Base-by-base conservation (phyloP, 345 rosid species). In the Melaleuca quinquenervia region DNA sequence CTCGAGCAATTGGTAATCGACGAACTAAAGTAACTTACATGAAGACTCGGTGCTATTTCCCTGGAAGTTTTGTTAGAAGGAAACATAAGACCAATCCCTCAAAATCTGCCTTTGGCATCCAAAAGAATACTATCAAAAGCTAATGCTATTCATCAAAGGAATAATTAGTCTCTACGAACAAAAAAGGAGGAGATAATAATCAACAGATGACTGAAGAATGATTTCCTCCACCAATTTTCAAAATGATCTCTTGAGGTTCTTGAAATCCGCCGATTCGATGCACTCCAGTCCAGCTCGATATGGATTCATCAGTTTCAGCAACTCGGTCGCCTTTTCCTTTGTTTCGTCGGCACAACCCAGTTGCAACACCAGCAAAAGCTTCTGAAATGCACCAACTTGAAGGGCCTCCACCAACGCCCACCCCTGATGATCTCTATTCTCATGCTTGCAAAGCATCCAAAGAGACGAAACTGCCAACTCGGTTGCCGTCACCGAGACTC, bases 321-420 rank as follows among this genome's bases (percentile, higher is more conserved):
- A 86, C 70, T 91, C 91, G 1, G 93, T 93, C 5, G 93, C 92
- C 87, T 92, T 94, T 91, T 93, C 94, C 85, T 93, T 94, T 0
- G 95, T 93, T 27, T 88, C 88, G 10, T 84, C 85, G 5, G 86
- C 88, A 29, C 93, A 94, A 1, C 95, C 96, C 29, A 91, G 82
- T 84, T 93, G 95, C n/a, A 94, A 74, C 22, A 94, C 78, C 88
- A 94, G 48, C 76, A 94, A 86, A 26, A 94, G 90, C 89, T 94
- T 94, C 86, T 94, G 95, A 84, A 94, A 94, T 5, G 89, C 90
- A 15, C 96, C 95, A 10, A 93, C 90, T 80, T 94, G 93, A 62
- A 93, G 92, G 10, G 91, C 90, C 52, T 94, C 94, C 5, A 87
- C 84, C 56, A 91, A 1, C 6, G 89, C 82, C 26, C 49, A 74